Conservation (phyloP, 257 asterid species). For the Perilla frutescens region DNA sequence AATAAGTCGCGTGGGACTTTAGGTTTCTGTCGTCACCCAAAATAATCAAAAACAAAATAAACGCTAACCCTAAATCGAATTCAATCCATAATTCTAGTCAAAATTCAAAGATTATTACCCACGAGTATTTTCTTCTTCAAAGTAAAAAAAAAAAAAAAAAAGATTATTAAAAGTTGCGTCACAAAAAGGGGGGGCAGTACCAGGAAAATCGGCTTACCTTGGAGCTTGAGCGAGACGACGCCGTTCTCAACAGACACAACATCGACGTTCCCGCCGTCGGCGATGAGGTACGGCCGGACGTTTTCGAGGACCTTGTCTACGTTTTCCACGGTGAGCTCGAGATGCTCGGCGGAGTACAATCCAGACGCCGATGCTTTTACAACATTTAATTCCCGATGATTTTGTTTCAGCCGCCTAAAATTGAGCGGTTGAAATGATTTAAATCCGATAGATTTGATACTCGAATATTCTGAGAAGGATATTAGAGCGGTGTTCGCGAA, state of each 20-base stretch:
- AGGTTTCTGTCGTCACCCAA: neutral
- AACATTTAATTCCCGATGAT: constrained; percentile 30
- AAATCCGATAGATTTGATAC: constrained; percentile 25
- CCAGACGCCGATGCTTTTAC: constrained; percentile 57
- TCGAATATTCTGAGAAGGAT: constrained; percentile 17
- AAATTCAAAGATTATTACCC: neutral
- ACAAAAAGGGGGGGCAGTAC: neutral
- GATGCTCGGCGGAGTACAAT: constrained; percentile 76
- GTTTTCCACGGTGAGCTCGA: constrained; percentile 76
- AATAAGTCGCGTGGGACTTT: no score
- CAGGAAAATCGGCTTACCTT: constrained; percentile 49
- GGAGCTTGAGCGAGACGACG: constrained; percentile 83
- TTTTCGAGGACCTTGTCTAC: constrained; percentile 82
- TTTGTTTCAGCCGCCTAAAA: constrained; percentile 31
- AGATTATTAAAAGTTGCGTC: neutral
- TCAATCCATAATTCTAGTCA: neutral
- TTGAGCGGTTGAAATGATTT: constrained; percentile 27
- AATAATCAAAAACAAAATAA: neutral
- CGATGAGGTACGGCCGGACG: constrained; percentile 89
- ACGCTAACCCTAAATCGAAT: neutral
- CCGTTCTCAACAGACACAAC: constrained; percentile 86
- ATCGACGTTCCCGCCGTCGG: constrained; percentile 92
- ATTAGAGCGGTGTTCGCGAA: constrained; percentile 24
- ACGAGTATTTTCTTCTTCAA: neutral
- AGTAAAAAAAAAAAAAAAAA: constrained; percentile 6